Evolutionary conservation across 257 asterid genomes (phyloP).

Genomic region (Petunia secreta): DNA sequence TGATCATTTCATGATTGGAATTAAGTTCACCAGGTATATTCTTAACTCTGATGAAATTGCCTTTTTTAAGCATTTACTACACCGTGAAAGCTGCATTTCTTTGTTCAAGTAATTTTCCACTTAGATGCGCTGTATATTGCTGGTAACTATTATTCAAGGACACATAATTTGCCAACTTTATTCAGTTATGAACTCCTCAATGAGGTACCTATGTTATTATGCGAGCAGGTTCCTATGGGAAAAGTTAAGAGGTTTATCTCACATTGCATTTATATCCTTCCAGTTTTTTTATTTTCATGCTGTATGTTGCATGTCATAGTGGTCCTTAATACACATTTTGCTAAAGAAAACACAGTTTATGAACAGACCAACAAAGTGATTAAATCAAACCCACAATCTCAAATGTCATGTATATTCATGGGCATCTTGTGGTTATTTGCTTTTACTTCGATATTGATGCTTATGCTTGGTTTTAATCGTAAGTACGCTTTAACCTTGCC

Average conservation of each 20-base stretch:
- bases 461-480: not conserved
- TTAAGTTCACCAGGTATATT: constrained; percentile 79
- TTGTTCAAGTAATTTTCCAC: constrained; percentile 26
- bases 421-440: not conserved
- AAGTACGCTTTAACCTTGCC: constrained; percentile 2
- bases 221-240: constrained; percentile 18
- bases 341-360: constrained; percentile 5
- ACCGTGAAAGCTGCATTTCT: constrained; percentile 26
- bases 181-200: not conserved
- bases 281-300: not conserved
- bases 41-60: constrained; percentile 16
- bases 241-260: not conserved
- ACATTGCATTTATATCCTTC: not conserved
- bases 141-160: constrained; percentile 1
- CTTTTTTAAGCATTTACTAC: not conserved
- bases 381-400: constrained; percentile 1
- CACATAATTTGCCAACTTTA: not conserved
- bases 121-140: not conserved
- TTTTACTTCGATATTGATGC: not conserved
- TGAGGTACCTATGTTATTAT: constrained; percentile 3
- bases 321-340: not conserved
- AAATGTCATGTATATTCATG: constrained; percentile 15
- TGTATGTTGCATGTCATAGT: not conserved
- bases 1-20: constrained; percentile 87
- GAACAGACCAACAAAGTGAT: not conserved